Evolutionary conservation across 306 rosid species (phyloP), one percentile per base, ranked within the genome.

Genomic region (Chamaecrista fasciculata): DNA sequence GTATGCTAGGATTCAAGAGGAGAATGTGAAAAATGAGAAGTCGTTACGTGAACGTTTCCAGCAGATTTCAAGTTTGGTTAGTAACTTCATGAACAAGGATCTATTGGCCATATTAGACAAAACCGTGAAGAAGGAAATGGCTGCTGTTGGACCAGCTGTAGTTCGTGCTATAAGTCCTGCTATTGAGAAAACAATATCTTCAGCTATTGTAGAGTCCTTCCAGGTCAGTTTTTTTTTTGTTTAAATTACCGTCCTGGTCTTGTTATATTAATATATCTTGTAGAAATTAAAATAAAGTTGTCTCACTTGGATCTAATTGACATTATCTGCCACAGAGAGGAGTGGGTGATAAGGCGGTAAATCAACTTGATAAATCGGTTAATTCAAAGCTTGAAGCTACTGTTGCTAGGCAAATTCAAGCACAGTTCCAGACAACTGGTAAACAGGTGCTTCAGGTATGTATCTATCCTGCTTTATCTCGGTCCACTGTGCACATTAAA

Each of bases 171-270:
- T 95, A 31, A 74, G 90, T 62, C 99, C 99, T 66, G 83, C 66
- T 72, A 67, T 95, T 36, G 99, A 95, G 80, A 95, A 95, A 82
- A 80, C 88, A 56, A 80, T 95, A 75, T 81, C 97, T 78, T 81
- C 92, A 70, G 62, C 86, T 44, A 77, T 95, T 74, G 75, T 62
- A 5, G 99, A 95, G 66, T 84, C 96, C 46, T 95, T 95, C 83
- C 99, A 95, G 99, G 99, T 95, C 77, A 76, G 87, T n/a, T n/a
- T n/a, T n/a, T n/a, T n/a, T n/a, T n/a, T n/a, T n/a, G n/a, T n/a
- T n/a, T n/a, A n/a, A n/a, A n/a, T n/a, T n/a, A n/a, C 96, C 46
- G 91, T 95, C 83, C 99, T 91, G 99, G 99, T 95, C 77, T 74
- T 86, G 59, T 51, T 59, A 56, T 50, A 40, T 49, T 18, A 46